A percentile compares a stretch with the other conserved stretches of the same genome.
Conservation (phyloP, 257 asterid genomes). For the Orobanche coerulescens region DNA sequence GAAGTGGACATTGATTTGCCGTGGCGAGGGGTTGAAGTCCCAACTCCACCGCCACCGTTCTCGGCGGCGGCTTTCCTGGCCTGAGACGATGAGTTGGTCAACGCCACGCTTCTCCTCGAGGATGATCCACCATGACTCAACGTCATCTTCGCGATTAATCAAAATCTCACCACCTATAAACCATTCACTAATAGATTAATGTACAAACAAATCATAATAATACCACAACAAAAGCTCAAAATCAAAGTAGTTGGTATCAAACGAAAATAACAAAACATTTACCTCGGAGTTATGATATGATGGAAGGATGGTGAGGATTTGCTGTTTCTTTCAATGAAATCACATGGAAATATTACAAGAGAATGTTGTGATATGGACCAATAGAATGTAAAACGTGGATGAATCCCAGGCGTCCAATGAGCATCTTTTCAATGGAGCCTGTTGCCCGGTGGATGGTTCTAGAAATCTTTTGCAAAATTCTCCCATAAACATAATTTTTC, state of each 20-base stretch:
- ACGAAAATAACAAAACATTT: background rate
- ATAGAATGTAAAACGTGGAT: no score
- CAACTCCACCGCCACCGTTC: constrained; percentile 21
- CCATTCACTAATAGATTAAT: background rate
- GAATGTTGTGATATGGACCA: no score
- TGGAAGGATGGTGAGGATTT: constrained; percentile 16
- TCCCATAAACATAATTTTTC: no score
- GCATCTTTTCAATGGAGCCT: no score
- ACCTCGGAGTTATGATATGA: constrained; percentile 19
- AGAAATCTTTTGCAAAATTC: no score
- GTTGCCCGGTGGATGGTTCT: no score
- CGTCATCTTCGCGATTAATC: constrained; percentile 33
- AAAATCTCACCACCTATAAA: constrained; percentile 22
- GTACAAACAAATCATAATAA: background rate
- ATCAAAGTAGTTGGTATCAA: constrained; percentile 6
- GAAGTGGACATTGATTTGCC: constrained; percentile 59
- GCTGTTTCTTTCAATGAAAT: no score
- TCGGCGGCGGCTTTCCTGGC: constrained; percentile 32
- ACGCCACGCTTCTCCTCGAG: constrained; percentile 58
- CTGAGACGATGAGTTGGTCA: constrained; percentile 39
- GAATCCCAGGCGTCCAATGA: no score
- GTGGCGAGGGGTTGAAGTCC: constrained; percentile 22
- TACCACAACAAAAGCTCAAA: constrained; percentile 6
- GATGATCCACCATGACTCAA: constrained; percentile 58
- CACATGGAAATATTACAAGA: no score